Base-by-base conservation (phyloP, 176 grass and related monocot genomes). In the Leersia perrieri region DNA sequence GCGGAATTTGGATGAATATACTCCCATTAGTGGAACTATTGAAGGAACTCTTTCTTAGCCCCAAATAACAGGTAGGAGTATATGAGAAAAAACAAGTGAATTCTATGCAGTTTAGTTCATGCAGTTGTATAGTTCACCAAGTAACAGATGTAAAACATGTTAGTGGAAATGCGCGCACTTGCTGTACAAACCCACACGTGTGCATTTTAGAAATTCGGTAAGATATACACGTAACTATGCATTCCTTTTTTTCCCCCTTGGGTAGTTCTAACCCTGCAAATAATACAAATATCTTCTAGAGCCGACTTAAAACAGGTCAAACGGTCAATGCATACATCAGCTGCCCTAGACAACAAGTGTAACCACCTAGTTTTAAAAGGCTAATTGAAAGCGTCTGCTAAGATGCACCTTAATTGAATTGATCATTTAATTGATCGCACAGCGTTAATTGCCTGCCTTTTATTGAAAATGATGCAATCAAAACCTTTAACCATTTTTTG, bases 401-500 rank as follows among this genome's bases (percentile, higher is more conserved):
- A 35, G 28, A 66, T 67, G 13, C 44, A 61, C 33, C n/a, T 22
- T 74, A 68, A 68, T 20, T 26, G 22, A 5, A 74, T 41, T 55
- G 7, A 55, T n/a, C 51, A n/a, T 55, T 55, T 36, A 70, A 45
- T 18, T 61, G 33, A 87, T 60, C 28, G 51, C 49, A 66, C 22
- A 31, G 11, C 40, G 49, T n/a, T 53, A 53, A 49, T 55, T 79
- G 32, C 76, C 51, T 79, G 32, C 76, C 51, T 84, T 88, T 33
- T 75, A 23, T 41, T 86, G 51, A 69, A 63, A 88, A 73, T 68
- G 68, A 84, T 62, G 9, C 15, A 23, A 49, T 10, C 2, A 22
- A 60, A 67, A 34, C 33, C 58, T 66, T 14, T 32, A 67, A 28
- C 15, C 45, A 51, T 68, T 67, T 75, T 45, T 47, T 62, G 9